Conservation (phyloP, 805 yeast genomes). For the Candida nemodendra region DNA sequence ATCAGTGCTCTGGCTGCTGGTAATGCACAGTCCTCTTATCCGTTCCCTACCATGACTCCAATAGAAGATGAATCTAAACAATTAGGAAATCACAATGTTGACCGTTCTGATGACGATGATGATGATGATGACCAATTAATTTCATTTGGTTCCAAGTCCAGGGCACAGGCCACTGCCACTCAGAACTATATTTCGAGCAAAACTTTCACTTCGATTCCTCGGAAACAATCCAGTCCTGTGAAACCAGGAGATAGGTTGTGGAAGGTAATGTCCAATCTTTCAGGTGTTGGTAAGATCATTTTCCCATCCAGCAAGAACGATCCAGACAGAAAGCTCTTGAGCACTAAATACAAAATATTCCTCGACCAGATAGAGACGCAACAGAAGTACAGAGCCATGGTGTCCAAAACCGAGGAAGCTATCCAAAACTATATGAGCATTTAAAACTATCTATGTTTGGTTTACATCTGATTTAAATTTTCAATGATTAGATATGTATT, state of each 20-base stretch:
- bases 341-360: constrained; percentile 81
- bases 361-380: constrained; percentile 85
- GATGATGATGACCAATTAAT: constrained; percentile 51
- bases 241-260: constrained; percentile 67
- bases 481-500: no score
- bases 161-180: constrained; percentile 52
- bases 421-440: constrained; percentile 29
- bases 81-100: constrained; percentile 24
- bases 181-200: constrained; percentile 37
- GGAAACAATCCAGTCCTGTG: constrained; percentile 9
- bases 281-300: constrained; percentile 81
- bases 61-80: constrained; percentile 35
- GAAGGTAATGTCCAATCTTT: constrained; percentile 81
- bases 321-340: constrained; percentile 68
- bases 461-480: no score
- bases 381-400: constrained; percentile 68
- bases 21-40: constrained; percentile 38
- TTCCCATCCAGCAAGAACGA: constrained; percentile 56
- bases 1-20: constrained; percentile 47
- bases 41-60: constrained; percentile 48
- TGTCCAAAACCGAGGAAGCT: constrained; percentile 47
- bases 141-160: constrained; percentile 59
- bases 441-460: constrained; percentile 9
- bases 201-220: constrained; percentile 1
- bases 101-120: constrained; percentile 36